Percentiles rank a stretch among this genome's conserved stretches.
These are phyloP conservation scores for Xylariomycetidae sp. DNA, from an alignment of 2,329 filamentous ascomycete genomes.

Conservation along the genomic window DNA sequence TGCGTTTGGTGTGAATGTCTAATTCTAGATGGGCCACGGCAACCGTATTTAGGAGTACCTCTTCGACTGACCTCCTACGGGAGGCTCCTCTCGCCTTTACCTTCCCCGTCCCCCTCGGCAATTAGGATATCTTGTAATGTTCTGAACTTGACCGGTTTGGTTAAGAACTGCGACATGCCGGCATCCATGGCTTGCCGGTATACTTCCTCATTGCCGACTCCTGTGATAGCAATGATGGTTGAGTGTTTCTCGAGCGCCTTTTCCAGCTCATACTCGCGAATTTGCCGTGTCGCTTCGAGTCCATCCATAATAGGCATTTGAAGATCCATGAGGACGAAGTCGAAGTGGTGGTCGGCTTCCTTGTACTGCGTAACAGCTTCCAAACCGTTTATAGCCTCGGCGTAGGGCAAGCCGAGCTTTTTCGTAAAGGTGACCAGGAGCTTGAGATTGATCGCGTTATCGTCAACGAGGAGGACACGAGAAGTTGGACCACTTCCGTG, in stretches of 20 bases:
- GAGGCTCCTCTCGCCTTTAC: no score
- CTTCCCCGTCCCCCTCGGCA: no score
- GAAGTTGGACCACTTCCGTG: slow-evolving; percentile 4
- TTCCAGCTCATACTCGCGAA: slow-evolving; percentile 42
- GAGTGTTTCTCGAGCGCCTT: slow-evolving; percentile 29
- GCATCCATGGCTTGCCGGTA: slow-evolving; percentile 37
- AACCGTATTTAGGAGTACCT: no score
- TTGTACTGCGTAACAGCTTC: slow-evolving; percentile 41
- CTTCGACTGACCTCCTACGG: no score
- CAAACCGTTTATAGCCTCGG: slow-evolving; percentile 39
- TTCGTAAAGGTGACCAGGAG: slow-evolving; percentile 36
- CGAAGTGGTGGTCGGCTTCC: slow-evolving; percentile 23
- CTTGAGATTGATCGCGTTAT: slow-evolving; percentile 37
- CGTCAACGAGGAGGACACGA: slow-evolving; percentile 34
- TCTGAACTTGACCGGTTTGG: slow-evolving; percentile 16
- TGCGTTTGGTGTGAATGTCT: no score
- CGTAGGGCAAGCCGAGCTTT: slow-evolving; percentile 34
- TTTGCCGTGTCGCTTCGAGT: slow-evolving; percentile 40
- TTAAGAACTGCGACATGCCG: slow-evolving; percentile 16
- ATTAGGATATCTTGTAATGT: slow-evolving; percentile 11
- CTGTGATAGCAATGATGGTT: slow-evolving; percentile 47
- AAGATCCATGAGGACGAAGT: slow-evolving; percentile 40
- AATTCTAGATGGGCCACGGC: no score
- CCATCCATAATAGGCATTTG: slow-evolving; percentile 52
- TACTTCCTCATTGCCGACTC: slow-evolving; percentile 42